Base-by-base conservation (phyloP, 2,329 filamentous ascomycete genomes). In the Colletotrichum karsti region DNA sequence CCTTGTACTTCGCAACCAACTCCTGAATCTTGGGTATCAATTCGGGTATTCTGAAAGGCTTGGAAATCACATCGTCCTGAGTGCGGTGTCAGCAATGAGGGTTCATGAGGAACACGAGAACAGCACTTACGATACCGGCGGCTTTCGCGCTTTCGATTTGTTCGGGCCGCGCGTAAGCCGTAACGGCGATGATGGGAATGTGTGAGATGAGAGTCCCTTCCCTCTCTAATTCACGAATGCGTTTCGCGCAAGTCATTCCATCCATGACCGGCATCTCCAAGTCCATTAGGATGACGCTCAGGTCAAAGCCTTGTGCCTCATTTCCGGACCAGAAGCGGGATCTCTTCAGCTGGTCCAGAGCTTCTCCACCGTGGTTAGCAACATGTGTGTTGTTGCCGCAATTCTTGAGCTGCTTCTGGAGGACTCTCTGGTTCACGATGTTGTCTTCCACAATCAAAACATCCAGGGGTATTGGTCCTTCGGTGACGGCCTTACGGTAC, bases 191-290 rank as follows among this genome's bases (percentile, higher is more conserved):
- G 72, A 93, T 92, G 3, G 92, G 91, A n/a, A 93, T 88, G 73
- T 93, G 91, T 55, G 84, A 81, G 18, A 85, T 82, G 53, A 93
- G 86, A 33, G 84, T 87, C 20, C 89, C 88, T 59, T 88, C 83
- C 54, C 80, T 81, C 76, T 95, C 91, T 18, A 93, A 82, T 67
- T 91, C 86, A 18, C 93, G 86, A 59, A 95, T 94, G 67, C 83
- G 87, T 44, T 86, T 84, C 12, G 92, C 90, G 70, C 92, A 93
- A 2, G 91, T 91, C 77, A 93, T 88, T 37, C 93, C 93, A 73
- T 95, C 92, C 92, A 94, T 94, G 46, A 94, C 86, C 1, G 92
- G 92, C 92, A 95, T 95, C 74, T 94, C 92, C 53, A 94, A 84
- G 74, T 95, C 93, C 92, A 95, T 94, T 6, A 95, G 78, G 12